Evolutionary conservation across 2,329 filamentous ascomycete genomes (phyloP).

Genomic region (Phyllosticta citrichinensis): DNA sequence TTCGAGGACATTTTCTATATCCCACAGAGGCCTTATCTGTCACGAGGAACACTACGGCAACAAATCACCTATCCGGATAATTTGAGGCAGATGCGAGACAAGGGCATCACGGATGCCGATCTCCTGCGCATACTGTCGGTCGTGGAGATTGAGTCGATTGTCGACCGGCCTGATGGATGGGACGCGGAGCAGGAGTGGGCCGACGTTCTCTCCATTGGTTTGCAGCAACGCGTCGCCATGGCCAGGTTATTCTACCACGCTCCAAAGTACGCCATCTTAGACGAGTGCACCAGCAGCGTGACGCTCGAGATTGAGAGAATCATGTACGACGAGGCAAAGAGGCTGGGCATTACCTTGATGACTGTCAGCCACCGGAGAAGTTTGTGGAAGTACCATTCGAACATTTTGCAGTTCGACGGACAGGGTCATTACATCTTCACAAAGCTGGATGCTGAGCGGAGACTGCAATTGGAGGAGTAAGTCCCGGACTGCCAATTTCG

Average conservation of each 20-base stretch:
- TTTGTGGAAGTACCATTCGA: constrained; percentile 92
- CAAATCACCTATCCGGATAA: constrained; percentile 96
- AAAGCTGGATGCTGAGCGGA: constrained; percentile 73
- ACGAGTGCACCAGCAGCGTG: constrained; percentile 94
- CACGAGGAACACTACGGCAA: constrained; percentile 81
- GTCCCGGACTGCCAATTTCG: constrained; percentile 16
- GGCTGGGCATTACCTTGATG: constrained; percentile 87
- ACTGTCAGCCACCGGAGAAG: constrained; percentile 86
- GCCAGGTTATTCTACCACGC: constrained; percentile 88
- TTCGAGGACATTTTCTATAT: constrained; percentile 97
- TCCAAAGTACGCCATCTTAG: constrained; percentile 87
- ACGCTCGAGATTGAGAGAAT: constrained; percentile 87
- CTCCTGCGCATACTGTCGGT: constrained; percentile 65
- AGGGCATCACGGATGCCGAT: constrained; percentile 72
- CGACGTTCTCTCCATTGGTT: constrained; percentile 80
- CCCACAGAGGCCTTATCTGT: constrained; percentile 88
- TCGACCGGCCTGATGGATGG: constrained; percentile 73
- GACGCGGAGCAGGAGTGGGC: constrained; percentile 96
- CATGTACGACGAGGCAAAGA: constrained; percentile 97
- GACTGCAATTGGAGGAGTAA: constrained; percentile 76
- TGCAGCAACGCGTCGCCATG: constrained; percentile 96
- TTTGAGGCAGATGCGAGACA: constrained; percentile 74
- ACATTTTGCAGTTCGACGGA: constrained; percentile 93
- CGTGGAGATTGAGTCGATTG: constrained; percentile 73
- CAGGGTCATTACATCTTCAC: constrained; percentile 89